Evolutionary conservation across 192 early-diverging fungal species (phyloP), one percentile per base, ranked within the genome.

Genomic region (Coemansia guatemalensis): DNA sequence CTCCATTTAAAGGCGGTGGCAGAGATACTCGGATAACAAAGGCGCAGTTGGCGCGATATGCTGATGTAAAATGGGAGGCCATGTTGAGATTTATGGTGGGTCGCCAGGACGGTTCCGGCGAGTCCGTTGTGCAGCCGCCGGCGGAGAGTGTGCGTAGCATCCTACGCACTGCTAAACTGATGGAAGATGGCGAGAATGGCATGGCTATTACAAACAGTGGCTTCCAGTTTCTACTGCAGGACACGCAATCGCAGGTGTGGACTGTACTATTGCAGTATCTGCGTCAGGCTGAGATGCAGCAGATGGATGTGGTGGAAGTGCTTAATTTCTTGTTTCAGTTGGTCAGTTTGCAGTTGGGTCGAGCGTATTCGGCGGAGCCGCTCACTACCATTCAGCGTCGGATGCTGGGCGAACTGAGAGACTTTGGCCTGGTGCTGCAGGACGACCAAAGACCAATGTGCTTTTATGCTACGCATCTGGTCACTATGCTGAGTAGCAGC

Each of bases 41-140:
- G 26, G 82, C 75, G 6, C 89, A 88, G 58, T 69, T 98, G 65
- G 93, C 94, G 65, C 71, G 84, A 20, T 89, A 96, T 68, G 91
- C 94, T 2, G 85, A 81, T 24, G 85, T 90, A 33, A 78, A 86
- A 47, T 99, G 96, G 96, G 95, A 99, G 70, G 54, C 89, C 3
- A 93, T 98, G 26, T 67, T 99, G 62, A 94, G 97, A 61, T 97
- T 87, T 58, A 90, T 99, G 87, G 95, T 97, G 5, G 95, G 96
- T 0, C 94, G 3, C 82, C 87, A 12, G 77, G 21, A 21, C 14
- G 2, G 29, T 5, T 44, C 39, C 8, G 24, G 32, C 35, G 11
- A 54, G 27, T 25, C 84, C 22, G 69, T 53, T 14, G 85, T 82
- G 6, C 67, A 85, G 18, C 79, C 80, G 35, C 88, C 90, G 24